Evolutionary conservation across 306 rosid species (phyloP), one percentile per base, ranked within the genome.

Genomic region (Rubus idaeus): DNA sequence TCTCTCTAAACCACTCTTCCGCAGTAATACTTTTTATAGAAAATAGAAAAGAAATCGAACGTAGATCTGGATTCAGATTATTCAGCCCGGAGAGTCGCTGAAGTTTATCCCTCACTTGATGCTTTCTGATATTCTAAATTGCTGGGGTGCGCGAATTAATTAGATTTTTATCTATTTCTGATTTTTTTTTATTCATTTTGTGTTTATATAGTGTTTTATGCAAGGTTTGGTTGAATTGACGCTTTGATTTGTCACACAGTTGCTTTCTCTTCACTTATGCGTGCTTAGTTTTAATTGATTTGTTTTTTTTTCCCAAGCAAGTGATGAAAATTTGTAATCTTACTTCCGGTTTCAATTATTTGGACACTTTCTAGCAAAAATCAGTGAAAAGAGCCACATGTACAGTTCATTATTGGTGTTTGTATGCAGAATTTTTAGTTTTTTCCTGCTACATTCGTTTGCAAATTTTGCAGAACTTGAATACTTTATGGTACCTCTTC

Each of bases 91-190:
- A 71, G 21, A 3, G 63, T 70, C 30, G 42, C 66, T 17, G 73
- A 53, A 81, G 21, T 77, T 84, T 88, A 83, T 84, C 74, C 37
- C 80, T 87, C 77, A 58, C 77, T 82, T 85, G 77, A 89, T 90
- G 90, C 80, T 84, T 75, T 79, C 89, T 57, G 88, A 76, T 87
- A 77, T 86, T 75, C 80, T 75, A 71, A 85, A 53, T 84, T 90
- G 97, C 87, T 41, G 82, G 76, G 89, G 93, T 91, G 86, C 85
- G 85, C 78, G 80, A 79, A 51, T 76, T 76, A 45, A 69, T 39
- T 20, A 12, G 66, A 57, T 51, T 71, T 50, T 9, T 37, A 16
- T 55, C n/a, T 16, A 35, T 17, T 53, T 53, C 4, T 64, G 7
- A 23, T 71, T 17, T 71, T 17, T 17, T 17, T 8, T 41, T 17